These are phyloP conservation scores for Termitomyces sp. DNA, from an alignment of 768 basidiomycete genomes.

Conservation along the genomic window DNA sequence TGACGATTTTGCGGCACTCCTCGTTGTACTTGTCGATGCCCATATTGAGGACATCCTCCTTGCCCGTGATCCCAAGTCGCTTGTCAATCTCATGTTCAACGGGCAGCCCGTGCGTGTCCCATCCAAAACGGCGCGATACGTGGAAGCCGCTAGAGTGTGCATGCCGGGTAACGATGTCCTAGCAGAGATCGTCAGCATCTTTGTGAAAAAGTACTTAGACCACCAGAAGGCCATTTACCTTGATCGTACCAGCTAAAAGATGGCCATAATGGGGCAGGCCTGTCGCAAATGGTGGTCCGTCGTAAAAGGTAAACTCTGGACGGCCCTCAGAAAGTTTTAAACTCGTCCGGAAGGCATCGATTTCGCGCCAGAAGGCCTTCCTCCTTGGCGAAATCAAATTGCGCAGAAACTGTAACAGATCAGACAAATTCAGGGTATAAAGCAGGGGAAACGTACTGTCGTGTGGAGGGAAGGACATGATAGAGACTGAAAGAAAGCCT, in stretches of 20 bases:
- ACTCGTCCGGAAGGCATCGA: slow-evolving; percentile 96
- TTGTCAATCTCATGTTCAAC: slow-evolving; percentile 99
- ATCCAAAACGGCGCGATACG: slow-evolving; percentile 92
- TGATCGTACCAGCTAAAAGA: slow-evolving; percentile 89
- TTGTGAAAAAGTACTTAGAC: neutral
- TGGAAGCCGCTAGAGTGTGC: slow-evolving; percentile 91
- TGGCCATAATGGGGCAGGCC: slow-evolving; percentile 97
- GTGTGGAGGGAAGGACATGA: slow-evolving; percentile 68
- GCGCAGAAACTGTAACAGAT: slow-evolving; percentile 54
- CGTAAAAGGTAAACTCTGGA: slow-evolving; percentile 93
- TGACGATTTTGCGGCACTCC: slow-evolving; percentile 94
- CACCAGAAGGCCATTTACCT: slow-evolving; percentile 41
- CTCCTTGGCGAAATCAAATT: slow-evolving; percentile 83
- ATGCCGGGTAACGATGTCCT: slow-evolving; percentile 98
- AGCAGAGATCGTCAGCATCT: slow-evolving; percentile 4
- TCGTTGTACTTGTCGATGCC: slow-evolving; percentile 98
- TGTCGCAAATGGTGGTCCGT: slow-evolving; percentile 96
- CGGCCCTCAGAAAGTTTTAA: slow-evolving; percentile 88
- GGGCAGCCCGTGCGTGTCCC: slow-evolving; percentile 98
- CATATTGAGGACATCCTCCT: slow-evolving; percentile 91
- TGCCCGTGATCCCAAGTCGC: slow-evolving; percentile 85
- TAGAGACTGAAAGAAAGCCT: slow-evolving; percentile 1
- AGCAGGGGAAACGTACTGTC: slow-evolving; percentile 51
- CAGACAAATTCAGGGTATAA: slow-evolving; percentile 8
- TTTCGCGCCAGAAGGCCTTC: slow-evolving; percentile 93